Base-by-base conservation (phyloP, 441 rosid species). In the Gossypium aridum region DNA sequence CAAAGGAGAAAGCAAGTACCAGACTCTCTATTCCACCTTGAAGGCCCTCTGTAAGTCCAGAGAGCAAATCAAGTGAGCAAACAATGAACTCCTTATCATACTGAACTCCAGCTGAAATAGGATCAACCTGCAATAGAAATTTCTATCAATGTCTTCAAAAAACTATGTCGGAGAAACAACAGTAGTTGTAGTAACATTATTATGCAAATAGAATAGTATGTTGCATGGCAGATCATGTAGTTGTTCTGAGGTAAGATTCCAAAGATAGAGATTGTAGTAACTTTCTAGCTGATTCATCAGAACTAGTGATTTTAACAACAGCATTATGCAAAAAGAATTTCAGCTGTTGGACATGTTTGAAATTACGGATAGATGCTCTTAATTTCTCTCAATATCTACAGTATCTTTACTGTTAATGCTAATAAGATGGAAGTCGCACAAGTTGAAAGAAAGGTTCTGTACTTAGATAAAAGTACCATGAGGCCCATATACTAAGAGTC, bases 21-120 rank as follows among this genome's bases (percentile, higher is more conserved):
- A 96, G 85, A 84, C 94, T 89, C 86, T 94, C 98, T 70, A 96
- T 87, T 78, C 97, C 94, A 81, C 94, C 84, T 59, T 92, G 91
- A 80, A 96, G 99, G 78, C 99, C 97, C 83, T 96, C 99, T 4
- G 91, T 80, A 76, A 96, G 93, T 80, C 99, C 99, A 80, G 99
- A 96, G 61, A 96, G 97, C 79, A 96, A 87, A 84, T 96, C 99
- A 72, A 96, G 92, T 59, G 95, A 86, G 79, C 99, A 94, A 31
- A 96, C 99, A 5, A 91, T 82, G 73, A 96, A 94, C 84, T 96
- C 98, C 76, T 88, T 91, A 74, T 96, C 98, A 76, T 94, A 92
- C 71, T 84, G 90, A 85, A 81, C 87, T 78, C 92, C 97, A 71
- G 92, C 92, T 71, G 97, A 83, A 70, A 75, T 76, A 82, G 92